Base-by-base conservation (phyloP, 768 basidiomycete species). In the Tricholoma saponaceum region DNA sequence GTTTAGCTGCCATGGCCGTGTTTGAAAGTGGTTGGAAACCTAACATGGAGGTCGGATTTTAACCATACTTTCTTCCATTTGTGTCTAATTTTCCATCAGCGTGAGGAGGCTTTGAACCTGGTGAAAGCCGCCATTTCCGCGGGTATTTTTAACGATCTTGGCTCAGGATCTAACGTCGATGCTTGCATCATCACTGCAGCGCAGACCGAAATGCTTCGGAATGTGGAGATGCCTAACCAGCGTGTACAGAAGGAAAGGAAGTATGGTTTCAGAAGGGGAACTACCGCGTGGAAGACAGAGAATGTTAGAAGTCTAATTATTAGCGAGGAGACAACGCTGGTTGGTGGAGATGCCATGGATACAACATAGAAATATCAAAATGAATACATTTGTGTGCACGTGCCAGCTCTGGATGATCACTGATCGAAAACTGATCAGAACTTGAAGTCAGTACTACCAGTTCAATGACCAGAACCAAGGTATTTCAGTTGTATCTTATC, bases 141-240 rank as follows among this genome's bases (percentile, higher is more conserved):
- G 2, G 97, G 97, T 82, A 95, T 99, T 69, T 98, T 97, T 83
- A 98, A 99, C 77, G 97, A 99, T 77, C 84, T 98, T 32, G 97
- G 97, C 3, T 98, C 96, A 0, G 97, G 97, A 43, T 95, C 92
- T n/a, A 98, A 99, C 70, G 84, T 98, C 66, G 97, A 99, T 71
- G 96, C 95, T 0, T 96, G 95, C 71, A 83, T 98, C 63, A 95
- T 99, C 74, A 95, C 92, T 4, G 86, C 88, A 46, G 75, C 80
- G 50, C 78, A 85, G 59, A 95, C 95, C 0, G 94, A 97, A 72
- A 95, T 91, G 90, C 76, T 98, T 58, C 83, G 97, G 60, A 98
- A 98, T 76, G 90, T 90, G 69, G 87, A 90, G 72, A 95, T 83
- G 79, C 97, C 97, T 1, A 95, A 95, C 69, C 82, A 89, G 64